These are phyloP conservation scores for Geotrichum macrosporum DNA, from an alignment of 1,139 yeast genomes.

Conservation along the genomic window DNA sequence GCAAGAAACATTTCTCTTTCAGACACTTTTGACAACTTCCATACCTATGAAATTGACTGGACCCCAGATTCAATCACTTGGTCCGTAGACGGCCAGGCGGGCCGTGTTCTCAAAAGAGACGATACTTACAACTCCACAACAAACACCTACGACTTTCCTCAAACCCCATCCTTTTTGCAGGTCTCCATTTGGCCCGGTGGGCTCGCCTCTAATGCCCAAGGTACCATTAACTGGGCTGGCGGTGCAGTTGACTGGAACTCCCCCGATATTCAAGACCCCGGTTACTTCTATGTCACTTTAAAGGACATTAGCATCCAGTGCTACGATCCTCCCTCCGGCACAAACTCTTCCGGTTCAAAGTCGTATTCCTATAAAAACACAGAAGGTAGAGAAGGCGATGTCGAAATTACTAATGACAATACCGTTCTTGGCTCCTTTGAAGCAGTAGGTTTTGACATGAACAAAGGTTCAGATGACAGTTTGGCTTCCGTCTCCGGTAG, in stretches of 20 bases:
- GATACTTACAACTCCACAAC: constrained; percentile 68
- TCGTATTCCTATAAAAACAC: constrained; percentile 57
- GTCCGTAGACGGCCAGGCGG: constrained; percentile 65
- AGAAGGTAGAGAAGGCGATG: constrained; percentile 44
- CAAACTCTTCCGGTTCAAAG: constrained; percentile 45
- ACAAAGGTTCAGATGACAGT: constrained; percentile 34
- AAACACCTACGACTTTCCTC: constrained; percentile 65
- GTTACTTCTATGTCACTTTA: constrained; percentile 69
- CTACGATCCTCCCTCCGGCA: constrained; percentile 61
- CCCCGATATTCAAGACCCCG: constrained; percentile 62
- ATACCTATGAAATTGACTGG: constrained; percentile 83
- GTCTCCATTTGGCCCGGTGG: constrained; percentile 95
- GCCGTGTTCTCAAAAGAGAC: constrained; percentile 60
- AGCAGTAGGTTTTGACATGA: constrained; percentile 64
- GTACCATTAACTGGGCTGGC: constrained; percentile 94
- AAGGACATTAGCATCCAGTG: constrained; percentile 59
- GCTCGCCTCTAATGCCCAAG: constrained; percentile 54
- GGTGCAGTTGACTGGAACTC: constrained; percentile 82
- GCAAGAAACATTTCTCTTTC: constrained; percentile 46
- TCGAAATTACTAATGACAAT: constrained; percentile 56
- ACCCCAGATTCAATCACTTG: constrained; percentile 64
- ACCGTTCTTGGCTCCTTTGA: constrained; percentile 56
- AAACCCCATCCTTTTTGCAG: constrained; percentile 84
- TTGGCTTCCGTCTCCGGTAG: constrained; percentile 26
- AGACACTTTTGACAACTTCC: constrained; percentile 62